phyloP scores from a whole-genome alignment of 805 yeast genomes.

The Candida berthetii region DNA sequence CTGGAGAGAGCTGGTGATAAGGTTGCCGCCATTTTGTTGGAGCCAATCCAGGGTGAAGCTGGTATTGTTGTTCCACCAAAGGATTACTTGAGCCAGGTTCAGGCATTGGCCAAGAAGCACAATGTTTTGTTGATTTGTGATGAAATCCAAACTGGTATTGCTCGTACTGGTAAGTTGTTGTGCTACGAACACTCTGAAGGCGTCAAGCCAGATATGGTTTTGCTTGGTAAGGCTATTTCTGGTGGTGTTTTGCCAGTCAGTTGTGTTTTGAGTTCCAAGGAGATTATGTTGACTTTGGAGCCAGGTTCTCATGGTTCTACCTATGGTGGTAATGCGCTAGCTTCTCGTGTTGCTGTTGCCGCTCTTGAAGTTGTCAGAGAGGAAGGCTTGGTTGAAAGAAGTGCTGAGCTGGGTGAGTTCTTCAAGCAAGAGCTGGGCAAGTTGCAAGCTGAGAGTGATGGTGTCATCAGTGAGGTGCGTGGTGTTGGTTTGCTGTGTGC shows the following conservation, averaged over 20 bases:
- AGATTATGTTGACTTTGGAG: constrained; percentile 81
- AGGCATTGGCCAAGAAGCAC: constrained; percentile 69
- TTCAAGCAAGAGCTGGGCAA: constrained; percentile 53
- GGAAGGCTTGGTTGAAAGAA: constrained; percentile 78
- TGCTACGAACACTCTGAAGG: constrained; percentile 79
- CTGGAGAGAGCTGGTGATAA: constrained; percentile 78
- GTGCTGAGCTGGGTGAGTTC: constrained; percentile 62
- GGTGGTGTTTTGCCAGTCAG: constrained; percentile 95
- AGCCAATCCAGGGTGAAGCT: constrained; percentile 98
- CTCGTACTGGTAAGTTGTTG: constrained; percentile 91
- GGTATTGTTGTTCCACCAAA: constrained; percentile 93
- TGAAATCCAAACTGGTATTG: constrained; percentile 97
- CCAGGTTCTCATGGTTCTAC: constrained; percentile 98
- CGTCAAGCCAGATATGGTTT: constrained; percentile 83
- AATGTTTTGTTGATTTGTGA: constrained; percentile 90
- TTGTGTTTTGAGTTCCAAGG: constrained; percentile 84
- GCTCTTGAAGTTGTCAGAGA: constrained; percentile 87
- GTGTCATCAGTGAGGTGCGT: constrained; percentile 49
- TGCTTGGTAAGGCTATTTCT: constrained; percentile 90
- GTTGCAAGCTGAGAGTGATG: constrained; percentile 40
- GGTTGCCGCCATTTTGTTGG: constrained; percentile 86
- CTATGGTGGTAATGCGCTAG: constrained; percentile 95
- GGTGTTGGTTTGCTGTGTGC: constrained; percentile 79
- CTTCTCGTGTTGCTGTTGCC: constrained; percentile 88
- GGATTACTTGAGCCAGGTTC: constrained; percentile 71